Conservation (phyloP, 768 basidiomycete species). For the Termitomyces sp. region DNA sequence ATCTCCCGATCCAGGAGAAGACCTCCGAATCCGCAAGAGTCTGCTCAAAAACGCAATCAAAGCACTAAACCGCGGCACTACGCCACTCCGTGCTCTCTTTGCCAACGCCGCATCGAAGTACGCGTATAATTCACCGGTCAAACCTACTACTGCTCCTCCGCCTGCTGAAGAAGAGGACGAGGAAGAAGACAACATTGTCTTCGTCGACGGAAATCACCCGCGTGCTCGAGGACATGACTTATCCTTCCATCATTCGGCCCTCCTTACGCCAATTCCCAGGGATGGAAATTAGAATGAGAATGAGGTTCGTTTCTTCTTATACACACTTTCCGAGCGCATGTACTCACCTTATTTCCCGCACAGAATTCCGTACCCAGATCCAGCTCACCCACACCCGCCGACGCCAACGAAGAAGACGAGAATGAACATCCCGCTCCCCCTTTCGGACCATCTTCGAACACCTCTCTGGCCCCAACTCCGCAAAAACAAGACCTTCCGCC, state of each 20-base stretch:
- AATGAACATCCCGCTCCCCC: constrained; percentile 18
- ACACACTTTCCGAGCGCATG: not conserved
- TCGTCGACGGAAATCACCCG: constrained; percentile 65
- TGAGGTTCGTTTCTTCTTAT: constrained; percentile 4
- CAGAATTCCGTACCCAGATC: no score
- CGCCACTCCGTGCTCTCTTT: constrained; percentile 9
- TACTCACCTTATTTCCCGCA: not conserved
- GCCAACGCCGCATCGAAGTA: not conserved
- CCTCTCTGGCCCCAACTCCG: constrained; percentile 18
- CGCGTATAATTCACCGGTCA: constrained; percentile 2
- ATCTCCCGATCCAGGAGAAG: constrained; percentile 54
- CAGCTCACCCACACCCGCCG: not conserved
- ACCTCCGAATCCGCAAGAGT: constrained; percentile 59
- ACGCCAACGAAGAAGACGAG: constrained; percentile 6
- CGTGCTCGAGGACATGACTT: constrained; percentile 68
- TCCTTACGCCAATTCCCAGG: no score
- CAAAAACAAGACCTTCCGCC: constrained; percentile 21
- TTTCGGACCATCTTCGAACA: constrained; percentile 20
- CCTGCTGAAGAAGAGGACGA: constrained; percentile 24
- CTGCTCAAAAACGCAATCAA: constrained; percentile 42
- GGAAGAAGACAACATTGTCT: constrained; percentile 46
- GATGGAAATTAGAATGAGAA: constrained; percentile 7
- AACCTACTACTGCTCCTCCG: constrained; percentile 1
- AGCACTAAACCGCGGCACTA: constrained; percentile 17
- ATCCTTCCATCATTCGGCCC: no score